A percentile compares a stretch with the other conserved stretches of the same genome.
Evolutionary conservation across 345 rosid species (phyloP).

Genomic region (Brassica incana): DNA sequence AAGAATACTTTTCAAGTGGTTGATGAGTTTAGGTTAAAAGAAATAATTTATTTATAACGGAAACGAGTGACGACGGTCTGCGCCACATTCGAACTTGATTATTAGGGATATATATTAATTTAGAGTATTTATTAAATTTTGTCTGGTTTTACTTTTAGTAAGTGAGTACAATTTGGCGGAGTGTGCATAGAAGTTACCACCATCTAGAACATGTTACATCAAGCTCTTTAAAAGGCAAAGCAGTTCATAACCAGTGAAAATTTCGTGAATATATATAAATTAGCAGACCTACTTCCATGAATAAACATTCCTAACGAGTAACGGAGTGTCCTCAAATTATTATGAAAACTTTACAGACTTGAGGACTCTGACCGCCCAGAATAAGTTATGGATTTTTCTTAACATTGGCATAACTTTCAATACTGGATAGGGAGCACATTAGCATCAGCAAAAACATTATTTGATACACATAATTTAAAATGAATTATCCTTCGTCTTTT

Average conservation of each 20-base stretch:
- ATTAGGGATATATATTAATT: background rate
- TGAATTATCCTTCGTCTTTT: background rate
- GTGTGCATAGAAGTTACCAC: constrained; percentile 35
- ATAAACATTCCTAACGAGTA: background rate
- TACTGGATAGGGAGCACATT: background rate
- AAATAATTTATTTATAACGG: constrained; percentile 15
- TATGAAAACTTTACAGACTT: background rate
- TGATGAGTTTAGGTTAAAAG: constrained; percentile 41
- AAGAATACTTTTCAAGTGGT: constrained; percentile 40
- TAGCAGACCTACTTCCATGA: background rate
- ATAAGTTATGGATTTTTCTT: background rate
- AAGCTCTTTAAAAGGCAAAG: background rate
- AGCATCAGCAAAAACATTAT: background rate
- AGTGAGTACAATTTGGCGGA: constrained; percentile 33
- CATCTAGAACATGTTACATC: constrained; percentile 41
- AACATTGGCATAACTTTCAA: background rate
- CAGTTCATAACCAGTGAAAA: background rate
- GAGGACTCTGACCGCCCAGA: background rate
- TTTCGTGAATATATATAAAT: background rate
- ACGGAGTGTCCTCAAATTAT: background rate
- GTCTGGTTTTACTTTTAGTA: background rate
- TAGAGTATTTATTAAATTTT: background rate
- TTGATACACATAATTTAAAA: background rate
- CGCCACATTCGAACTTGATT: constrained; percentile 28
- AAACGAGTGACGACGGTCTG: constrained; percentile 23